Evolutionary conservation across 805 yeast genomes (phyloP), one percentile per base, ranked within the genome.

Genomic region (Zygoascus ofunaensis): DNA sequence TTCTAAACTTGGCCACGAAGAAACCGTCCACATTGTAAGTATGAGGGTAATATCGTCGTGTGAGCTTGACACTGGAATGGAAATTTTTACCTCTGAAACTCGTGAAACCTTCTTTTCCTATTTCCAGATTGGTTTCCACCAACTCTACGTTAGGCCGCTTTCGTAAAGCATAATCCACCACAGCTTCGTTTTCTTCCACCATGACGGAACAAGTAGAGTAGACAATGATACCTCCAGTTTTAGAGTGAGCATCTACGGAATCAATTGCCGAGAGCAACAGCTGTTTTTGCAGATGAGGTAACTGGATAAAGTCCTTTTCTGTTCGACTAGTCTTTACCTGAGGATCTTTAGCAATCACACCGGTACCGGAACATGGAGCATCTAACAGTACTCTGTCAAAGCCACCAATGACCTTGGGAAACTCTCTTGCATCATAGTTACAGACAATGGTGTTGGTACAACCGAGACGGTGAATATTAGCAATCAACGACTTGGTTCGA

Each of bases 341-440:
- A 60, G 87, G 94, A 69, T 92, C 98, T 69, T 92, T 92, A 49
- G 95, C 92, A 60, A 92, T 92, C 55, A 92, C 98, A 68, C 99
- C 99, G 2, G 98, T 90, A 70, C 99, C 99, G 4, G 98, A 87
- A 69, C 99, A 92, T 53, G 99, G 99, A 28, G 99, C 98, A 73
- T 92, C 99, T 55, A 92, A 72, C 52, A 92, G 69, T 34, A 92
- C 80, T 66, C 98, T 79, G 64, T 92, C 97, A 57, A 92, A 92
- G 0, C 99, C 99, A 55, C 98, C 98, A 62, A 92, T 87, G 32
- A 92, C 97, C 63, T 87, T 87, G 41, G 98, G 97, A 63, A 92
- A 92, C 65, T 90, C 97, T 66, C 97, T 80, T 34, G 97, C 99
- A 68, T 92, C 99, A 63, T 92, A 89, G 65, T 92, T 84, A 68